A percentile compares a stretch with the other conserved stretches of the same genome.
Conservation (phyloP, 306 rosid species). For the Hylodesmum podocarpum region DNA sequence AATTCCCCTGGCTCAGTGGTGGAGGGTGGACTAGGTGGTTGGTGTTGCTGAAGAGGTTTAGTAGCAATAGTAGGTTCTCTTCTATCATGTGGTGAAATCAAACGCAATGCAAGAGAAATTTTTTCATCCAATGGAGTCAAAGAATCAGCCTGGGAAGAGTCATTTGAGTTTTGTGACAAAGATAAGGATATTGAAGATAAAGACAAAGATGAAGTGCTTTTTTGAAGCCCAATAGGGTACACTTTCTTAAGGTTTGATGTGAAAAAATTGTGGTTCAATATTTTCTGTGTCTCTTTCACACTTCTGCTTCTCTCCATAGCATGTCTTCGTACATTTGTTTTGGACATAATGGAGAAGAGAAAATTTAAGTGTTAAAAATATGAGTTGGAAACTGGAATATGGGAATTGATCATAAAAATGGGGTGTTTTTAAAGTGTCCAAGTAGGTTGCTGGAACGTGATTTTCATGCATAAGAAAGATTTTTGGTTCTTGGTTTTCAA, state of each 20-base stretch:
- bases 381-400: slow-evolving; percentile 15
- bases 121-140: slow-evolving; percentile 65
- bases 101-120: slow-evolving; percentile 69
- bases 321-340: slow-evolving; percentile 58
- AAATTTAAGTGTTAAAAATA: not conserved
- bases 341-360: slow-evolving; percentile 43
- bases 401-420: slow-evolving; percentile 23
- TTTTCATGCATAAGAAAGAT: slow-evolving; percentile 50
- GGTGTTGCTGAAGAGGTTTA: slow-evolving; percentile 44
- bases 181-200: slow-evolving; percentile 75
- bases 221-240: slow-evolving; percentile 91
- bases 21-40: not conserved
- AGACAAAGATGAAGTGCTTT: slow-evolving; percentile 74
- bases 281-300: slow-evolving; percentile 56
- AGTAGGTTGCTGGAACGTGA: slow-evolving; percentile 77
- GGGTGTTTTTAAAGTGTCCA: slow-evolving; percentile 25
- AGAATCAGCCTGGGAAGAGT: slow-evolving; percentile 72
- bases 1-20: slow-evolving; percentile 50
- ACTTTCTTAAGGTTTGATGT: slow-evolving; percentile 74
- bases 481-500: slow-evolving; percentile 61
- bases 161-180: slow-evolving; percentile 86
- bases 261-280: slow-evolving; percentile 43
- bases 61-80: slow-evolving; percentile 48
- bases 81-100: slow-evolving; percentile 51
- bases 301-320: slow-evolving; percentile 53